Evolutionary conservation across 139 green algal genomes (phyloP).

Genomic region (Volvox africanus): DNA sequence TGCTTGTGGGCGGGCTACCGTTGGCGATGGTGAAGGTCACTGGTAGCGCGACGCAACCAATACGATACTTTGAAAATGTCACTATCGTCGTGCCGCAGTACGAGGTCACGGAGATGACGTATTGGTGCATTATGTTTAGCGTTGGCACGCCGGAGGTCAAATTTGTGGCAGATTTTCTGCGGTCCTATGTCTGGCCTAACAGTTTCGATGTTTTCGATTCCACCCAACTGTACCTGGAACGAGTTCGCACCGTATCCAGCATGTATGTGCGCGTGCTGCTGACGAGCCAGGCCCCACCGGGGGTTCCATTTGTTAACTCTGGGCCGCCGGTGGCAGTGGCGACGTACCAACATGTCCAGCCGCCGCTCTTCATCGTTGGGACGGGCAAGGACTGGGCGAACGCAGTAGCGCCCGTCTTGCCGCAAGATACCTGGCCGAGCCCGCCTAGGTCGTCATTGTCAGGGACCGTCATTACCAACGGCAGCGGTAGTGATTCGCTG

Average conservation of each 20-base stretch:
- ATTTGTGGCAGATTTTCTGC: conserved; percentile 8
- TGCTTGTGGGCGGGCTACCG: conserved; percentile 34
- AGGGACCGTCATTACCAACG: neutral
- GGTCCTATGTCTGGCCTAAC: neutral
- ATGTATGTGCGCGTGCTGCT: neutral
- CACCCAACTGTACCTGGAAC: neutral
- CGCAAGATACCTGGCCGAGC: conserved; percentile 3
- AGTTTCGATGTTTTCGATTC: conserved; percentile 13
- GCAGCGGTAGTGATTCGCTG: neutral
- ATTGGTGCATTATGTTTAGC: conserved; percentile 30
- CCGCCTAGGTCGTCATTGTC: neutral
- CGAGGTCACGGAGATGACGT: conserved; percentile 32
- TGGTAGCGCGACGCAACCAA: neutral
- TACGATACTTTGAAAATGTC: neutral
- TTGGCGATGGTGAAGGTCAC: conserved; percentile 5
- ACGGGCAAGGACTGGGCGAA: neutral
- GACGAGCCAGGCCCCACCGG: conserved; percentile 8
- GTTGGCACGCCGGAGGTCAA: neutral
- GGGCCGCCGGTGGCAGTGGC: neutral
- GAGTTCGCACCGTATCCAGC: neutral
- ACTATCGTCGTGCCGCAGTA: conserved; percentile 21
- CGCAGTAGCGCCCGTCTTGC: conserved; percentile 14
- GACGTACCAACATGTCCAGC: conserved; percentile 1
- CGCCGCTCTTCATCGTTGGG: conserved; percentile 1
- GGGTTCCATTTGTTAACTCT: neutral